These are phyloP conservation scores for Mycogone perniciosa DNA, from an alignment of 2,329 filamentous ascomycete genomes.

Conservation along the genomic window DNA sequence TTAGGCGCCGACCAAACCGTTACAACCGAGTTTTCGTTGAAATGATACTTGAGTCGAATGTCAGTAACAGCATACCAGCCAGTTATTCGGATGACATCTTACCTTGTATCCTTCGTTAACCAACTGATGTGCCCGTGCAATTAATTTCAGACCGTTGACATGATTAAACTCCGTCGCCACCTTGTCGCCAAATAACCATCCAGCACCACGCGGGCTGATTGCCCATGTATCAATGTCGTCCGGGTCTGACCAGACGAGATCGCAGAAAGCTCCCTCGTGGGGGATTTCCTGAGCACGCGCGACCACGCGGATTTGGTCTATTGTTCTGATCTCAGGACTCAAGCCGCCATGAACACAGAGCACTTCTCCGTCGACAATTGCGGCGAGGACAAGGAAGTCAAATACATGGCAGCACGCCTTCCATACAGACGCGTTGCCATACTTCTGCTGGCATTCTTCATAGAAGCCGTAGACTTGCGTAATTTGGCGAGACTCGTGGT, in stretches of 20 bases:
- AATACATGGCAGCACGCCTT: constrained; percentile 99
- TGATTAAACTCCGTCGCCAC: constrained; percentile 97
- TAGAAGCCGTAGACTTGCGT: constrained; percentile 99
- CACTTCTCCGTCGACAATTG: constrained; percentile 96
- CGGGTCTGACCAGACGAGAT: constrained; percentile 96
- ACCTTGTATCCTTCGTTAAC: constrained; percentile 99
- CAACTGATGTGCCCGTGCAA: constrained; percentile 93
- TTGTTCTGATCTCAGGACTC: constrained; percentile 87
- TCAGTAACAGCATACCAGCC: constrained; percentile 17
- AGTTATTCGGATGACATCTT: constrained; percentile 13
- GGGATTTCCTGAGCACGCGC: constrained; percentile 96
- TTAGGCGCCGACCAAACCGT: constrained; percentile 98
- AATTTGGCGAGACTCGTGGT: constrained; percentile 95
- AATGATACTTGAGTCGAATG: constrained; percentile 64
- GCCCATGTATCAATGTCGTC: constrained; percentile 97
- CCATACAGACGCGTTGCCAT: constrained; percentile 99
- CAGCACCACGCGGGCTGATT: constrained; percentile 88
- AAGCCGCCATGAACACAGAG: constrained; percentile 95
- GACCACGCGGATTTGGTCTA: constrained; percentile 98
- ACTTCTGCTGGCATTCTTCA: constrained; percentile 96
- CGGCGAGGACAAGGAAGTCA: constrained; percentile 91
- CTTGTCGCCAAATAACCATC: constrained; percentile 95
- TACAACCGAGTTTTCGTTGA: constrained; percentile 88
- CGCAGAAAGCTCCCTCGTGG: constrained; percentile 96
- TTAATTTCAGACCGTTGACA: constrained; percentile 92